These are phyloP conservation scores for Fusarium sublunatum DNA, from an alignment of 2,329 filamentous ascomycete species.

Conservation along the genomic window DNA sequence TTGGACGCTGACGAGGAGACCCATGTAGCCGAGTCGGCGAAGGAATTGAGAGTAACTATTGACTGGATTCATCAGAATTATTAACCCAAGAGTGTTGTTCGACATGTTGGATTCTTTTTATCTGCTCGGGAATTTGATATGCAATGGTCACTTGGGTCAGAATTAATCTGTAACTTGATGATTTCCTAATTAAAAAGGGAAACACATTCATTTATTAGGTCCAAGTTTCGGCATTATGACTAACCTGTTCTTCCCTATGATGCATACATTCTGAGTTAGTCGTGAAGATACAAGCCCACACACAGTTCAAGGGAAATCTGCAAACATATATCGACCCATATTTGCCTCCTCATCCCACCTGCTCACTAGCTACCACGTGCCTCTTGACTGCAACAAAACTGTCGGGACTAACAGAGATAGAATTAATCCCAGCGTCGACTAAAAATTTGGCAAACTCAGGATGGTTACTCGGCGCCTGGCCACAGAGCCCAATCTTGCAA, in stretches of 20 bases:
- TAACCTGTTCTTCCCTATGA: no score
- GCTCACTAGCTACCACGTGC: constrained; percentile 41
- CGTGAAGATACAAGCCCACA: no score
- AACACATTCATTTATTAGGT: no score
- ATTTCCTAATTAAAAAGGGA: no score
- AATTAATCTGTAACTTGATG: no score
- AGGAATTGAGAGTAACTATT: constrained; percentile 4
- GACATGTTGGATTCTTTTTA: neutral
- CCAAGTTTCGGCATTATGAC: no score
- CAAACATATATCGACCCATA: no score
- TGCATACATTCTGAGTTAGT: no score
- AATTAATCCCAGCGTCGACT: constrained; percentile 52
- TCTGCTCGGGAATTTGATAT: neutral
- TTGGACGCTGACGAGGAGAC: constrained; percentile 3
- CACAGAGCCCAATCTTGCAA: constrained; percentile 54
- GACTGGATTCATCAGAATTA: neutral
- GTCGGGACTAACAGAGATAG: constrained; percentile 54
- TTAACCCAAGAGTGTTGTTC: neutral
- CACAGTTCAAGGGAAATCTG: no score
- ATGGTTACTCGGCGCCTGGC: constrained; percentile 55
- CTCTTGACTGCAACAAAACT: constrained; percentile 53
- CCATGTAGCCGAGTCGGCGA: constrained; percentile 7
- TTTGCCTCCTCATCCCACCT: neutral
- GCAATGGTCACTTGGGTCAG: no score
- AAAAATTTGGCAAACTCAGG: constrained; percentile 53